These are phyloP conservation scores for Afroboletus lepidellus DNA, from an alignment of 1,284 basidiomycete genomes.

Conservation along the genomic window DNA sequence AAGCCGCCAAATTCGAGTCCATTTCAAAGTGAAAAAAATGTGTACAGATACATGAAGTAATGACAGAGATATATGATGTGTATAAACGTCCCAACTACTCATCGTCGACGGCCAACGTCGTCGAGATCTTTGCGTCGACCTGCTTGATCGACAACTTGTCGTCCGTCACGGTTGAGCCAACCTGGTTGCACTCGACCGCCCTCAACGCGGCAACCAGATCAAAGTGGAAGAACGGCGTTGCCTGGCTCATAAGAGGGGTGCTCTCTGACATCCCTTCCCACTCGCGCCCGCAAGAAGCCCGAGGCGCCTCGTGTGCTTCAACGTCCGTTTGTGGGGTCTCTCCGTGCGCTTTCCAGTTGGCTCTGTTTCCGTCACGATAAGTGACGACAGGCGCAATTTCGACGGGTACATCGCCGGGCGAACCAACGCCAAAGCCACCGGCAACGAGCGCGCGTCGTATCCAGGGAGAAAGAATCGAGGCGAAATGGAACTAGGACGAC, in stretches of 20 bases:
- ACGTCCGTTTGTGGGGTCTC: constrained; percentile 28
- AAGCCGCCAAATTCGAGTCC: no score
- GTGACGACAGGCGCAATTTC: constrained; percentile 78
- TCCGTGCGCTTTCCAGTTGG: constrained; percentile 18
- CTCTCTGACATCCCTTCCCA: constrained; percentile 14
- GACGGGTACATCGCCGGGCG: constrained; percentile 41
- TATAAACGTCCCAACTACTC: background rate
- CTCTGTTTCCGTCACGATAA: constrained; percentile 44
- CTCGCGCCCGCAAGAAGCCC: constrained; percentile 7
- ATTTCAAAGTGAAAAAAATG: no score
- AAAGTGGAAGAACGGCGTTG: constrained; percentile 87
- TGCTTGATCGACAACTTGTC: constrained; percentile 17
- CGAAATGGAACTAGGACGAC: constrained; percentile 77
- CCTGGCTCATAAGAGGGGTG: constrained; percentile 46
- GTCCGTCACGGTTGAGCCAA: background rate
- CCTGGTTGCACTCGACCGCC: constrained; percentile 55
- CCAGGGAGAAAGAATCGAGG: constrained; percentile 90
- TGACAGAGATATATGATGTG: background rate
- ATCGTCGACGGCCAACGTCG: background rate
- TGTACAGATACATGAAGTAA: background rate
- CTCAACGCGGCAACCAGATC: constrained; percentile 74
- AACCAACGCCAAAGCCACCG: constrained; percentile 78
- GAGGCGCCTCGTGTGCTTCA: constrained; percentile 36
- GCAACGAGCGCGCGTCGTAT: constrained; percentile 86
- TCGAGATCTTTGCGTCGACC: background rate